These are phyloP conservation scores for Rhizoclosmatium sp. DNA, from an alignment of 192 early-diverging fungal species.

Conservation along the genomic window DNA sequence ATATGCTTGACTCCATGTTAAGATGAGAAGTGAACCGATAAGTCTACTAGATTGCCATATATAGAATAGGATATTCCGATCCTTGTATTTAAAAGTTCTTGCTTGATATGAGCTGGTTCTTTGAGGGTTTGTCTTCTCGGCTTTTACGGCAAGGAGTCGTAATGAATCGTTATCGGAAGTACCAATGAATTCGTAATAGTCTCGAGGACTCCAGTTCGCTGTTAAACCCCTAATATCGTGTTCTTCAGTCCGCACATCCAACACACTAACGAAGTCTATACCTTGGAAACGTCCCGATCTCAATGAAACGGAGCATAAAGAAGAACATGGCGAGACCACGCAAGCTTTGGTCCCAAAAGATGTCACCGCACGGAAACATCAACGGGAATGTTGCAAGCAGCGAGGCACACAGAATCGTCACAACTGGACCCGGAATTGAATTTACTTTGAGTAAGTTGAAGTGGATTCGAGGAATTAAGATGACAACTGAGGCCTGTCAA, in stretches of 20 bases:
- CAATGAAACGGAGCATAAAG: background rate
- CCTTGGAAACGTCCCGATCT: background rate
- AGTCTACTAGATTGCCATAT: background rate
- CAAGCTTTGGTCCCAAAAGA: background rate
- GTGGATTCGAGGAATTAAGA: constrained; percentile 10
- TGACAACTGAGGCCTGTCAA: background rate
- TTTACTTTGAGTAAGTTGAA: background rate
- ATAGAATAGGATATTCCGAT: background rate
- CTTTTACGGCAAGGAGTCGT: background rate
- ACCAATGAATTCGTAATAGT: constrained; percentile 16
- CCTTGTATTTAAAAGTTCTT: background rate
- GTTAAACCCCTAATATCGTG: background rate
- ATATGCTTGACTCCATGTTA: background rate
- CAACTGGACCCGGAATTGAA: background rate
- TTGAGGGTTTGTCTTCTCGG: background rate
- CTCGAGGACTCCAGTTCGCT: constrained; percentile 1
- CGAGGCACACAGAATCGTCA: background rate
- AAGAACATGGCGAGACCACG: background rate
- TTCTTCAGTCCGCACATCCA: background rate
- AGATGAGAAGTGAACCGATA: background rate
- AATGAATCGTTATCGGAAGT: background rate
- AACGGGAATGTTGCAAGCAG: background rate
- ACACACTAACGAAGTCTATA: background rate
- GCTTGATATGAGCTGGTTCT: background rate
- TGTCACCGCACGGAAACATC: background rate